phyloP scores from a whole-genome alignment of 768 basidiomycete species.

The Daedalea quercina region DNA sequence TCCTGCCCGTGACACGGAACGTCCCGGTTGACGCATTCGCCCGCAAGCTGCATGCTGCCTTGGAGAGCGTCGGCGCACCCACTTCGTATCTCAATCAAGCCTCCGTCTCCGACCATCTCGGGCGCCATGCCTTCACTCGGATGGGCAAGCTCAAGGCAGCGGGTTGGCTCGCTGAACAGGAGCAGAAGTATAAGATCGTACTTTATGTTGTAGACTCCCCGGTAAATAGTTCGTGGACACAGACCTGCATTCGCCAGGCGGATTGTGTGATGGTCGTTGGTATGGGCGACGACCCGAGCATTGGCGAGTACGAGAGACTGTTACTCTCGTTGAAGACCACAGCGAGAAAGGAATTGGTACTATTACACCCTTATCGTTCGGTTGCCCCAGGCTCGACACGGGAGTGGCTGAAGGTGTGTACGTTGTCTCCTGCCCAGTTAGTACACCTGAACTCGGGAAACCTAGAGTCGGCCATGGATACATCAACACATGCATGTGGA shows the following conservation, averaged over 20 bases:
- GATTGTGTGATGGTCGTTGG: conserved; percentile 93
- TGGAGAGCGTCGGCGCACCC: conserved; percentile 91
- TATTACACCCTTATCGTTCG: conserved; percentile 87
- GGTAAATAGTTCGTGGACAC: conserved; percentile 94
- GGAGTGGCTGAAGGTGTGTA: conserved; percentile 84
- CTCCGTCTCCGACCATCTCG: conserved; percentile 85
- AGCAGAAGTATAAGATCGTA: conserved; percentile 89
- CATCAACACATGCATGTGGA: conserved; percentile 97
- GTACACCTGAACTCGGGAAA: background rate
- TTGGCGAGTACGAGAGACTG: conserved; percentile 93
- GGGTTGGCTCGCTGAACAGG: conserved; percentile 92
- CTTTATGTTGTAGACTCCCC: conserved; percentile 96
- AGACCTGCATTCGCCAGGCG: conserved; percentile 92
- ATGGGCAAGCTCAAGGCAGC: conserved; percentile 97
- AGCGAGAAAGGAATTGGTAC: conserved; percentile 92
- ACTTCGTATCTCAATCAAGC: conserved; percentile 93
- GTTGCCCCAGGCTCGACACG: conserved; percentile 89
- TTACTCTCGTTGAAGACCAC: conserved; percentile 95
- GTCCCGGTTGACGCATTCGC: conserved; percentile 90
- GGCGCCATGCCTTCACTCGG: conserved; percentile 89
- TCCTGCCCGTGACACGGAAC: conserved; percentile 80
- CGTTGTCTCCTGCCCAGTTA: background rate
- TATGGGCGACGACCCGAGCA: conserved; percentile 84
- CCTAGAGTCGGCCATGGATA: conserved; percentile 88
- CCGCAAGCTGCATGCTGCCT: conserved; percentile 76